These are phyloP conservation scores for Collybiopsis luxurians DNA, from an alignment of 768 basidiomycete genomes.

Conservation along the genomic window DNA sequence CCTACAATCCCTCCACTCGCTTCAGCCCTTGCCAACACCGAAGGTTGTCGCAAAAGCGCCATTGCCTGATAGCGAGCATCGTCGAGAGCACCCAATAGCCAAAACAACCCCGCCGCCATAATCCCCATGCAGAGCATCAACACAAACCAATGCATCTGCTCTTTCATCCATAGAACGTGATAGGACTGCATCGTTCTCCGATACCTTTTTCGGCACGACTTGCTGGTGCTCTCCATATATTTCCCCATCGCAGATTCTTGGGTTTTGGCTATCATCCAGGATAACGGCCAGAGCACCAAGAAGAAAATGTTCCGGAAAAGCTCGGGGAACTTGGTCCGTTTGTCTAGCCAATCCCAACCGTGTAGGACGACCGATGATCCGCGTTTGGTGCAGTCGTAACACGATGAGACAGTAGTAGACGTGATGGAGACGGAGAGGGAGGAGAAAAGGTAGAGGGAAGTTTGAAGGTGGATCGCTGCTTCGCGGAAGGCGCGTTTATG, in stretches of 20 bases:
- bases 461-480: conserved; percentile 1
- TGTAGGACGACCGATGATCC: neutral
- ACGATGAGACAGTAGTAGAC: neutral
- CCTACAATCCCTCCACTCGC: neutral
- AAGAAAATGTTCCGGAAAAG: neutral
- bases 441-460: neutral
- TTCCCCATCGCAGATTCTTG: neutral
- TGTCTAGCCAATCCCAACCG: neutral
- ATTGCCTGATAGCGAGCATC: neutral
- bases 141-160: neutral
- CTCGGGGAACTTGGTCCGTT: neutral
- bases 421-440: neutral
- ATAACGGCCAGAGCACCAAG: neutral
- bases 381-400: neutral
- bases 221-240: neutral
- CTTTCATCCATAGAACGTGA: neutral
- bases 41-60: neutral
- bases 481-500: conserved; percentile 6
- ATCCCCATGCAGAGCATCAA: neutral
- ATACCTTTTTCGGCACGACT: neutral
- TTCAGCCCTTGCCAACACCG: neutral
- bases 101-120: neutral
- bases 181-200: neutral
- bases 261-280: neutral
- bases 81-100: neutral